Percentiles rank a stretch among this genome's conserved stretches.
Conservation (phyloP, 371 early-diverging fungal species). For the Rhizomucor miehei region DNA sequence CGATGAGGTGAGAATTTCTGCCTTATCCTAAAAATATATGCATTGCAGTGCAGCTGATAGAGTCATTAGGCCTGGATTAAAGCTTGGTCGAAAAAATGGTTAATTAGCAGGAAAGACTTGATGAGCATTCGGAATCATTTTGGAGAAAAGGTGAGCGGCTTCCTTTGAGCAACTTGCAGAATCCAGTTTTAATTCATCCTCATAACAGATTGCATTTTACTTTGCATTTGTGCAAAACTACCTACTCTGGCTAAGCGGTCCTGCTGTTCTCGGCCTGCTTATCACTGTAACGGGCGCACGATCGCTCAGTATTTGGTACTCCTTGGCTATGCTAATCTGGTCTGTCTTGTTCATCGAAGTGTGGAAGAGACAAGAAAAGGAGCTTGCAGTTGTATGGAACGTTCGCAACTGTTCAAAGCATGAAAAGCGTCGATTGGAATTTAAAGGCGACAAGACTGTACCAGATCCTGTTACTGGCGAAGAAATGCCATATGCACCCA, state of each 20-base stretch:
- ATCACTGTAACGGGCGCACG: slow-evolving; percentile 51
- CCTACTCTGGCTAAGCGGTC: slow-evolving; percentile 67
- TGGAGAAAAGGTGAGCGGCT: slow-evolving; percentile 68
- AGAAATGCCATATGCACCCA: slow-evolving; percentile 62
- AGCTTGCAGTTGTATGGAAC: slow-evolving; percentile 77
- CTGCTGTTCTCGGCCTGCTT: slow-evolving; percentile 63
- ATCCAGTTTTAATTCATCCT: neutral
- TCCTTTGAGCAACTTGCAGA: neutral
- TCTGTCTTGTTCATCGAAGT: slow-evolving; percentile 68
- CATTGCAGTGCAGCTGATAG: neutral
- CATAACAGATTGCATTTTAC: slow-evolving; percentile 72
- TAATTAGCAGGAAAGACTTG: slow-evolving; percentile 68
- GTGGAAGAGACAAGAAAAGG: slow-evolving; percentile 77
- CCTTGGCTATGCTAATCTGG: slow-evolving; percentile 71
- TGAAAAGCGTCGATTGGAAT: slow-evolving; percentile 65
- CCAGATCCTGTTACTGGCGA: slow-evolving; percentile 77
- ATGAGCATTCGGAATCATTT: slow-evolving; percentile 69
- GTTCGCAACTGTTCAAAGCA: slow-evolving; percentile 63
- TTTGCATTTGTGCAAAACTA: slow-evolving; percentile 91
- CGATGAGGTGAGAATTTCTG: slow-evolving; percentile 60
- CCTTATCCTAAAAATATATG: neutral
- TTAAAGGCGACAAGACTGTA: slow-evolving; percentile 57
- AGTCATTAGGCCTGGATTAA: slow-evolving; percentile 64
- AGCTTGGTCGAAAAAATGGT: slow-evolving; percentile 76
- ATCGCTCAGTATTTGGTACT: slow-evolving; percentile 62